Conservation (phyloP, 257 asterid species). For the Ligustrum vulgare region DNA sequence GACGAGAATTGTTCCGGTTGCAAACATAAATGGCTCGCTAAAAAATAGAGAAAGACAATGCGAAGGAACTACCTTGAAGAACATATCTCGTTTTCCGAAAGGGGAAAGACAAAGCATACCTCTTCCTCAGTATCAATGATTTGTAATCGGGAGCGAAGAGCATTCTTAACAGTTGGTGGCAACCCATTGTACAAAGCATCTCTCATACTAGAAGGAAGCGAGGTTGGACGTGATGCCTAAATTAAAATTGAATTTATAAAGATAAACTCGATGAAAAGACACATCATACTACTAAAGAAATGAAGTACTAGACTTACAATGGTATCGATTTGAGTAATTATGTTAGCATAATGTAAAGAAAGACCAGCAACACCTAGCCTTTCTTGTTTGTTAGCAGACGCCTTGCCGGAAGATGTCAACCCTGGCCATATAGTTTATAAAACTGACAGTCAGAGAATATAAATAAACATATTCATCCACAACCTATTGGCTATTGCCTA, state of each 20-base stretch:
- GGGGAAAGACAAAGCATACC: slow-evolving; percentile 34
- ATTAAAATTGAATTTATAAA: slow-evolving; percentile 19
- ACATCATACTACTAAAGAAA: slow-evolving; percentile 4
- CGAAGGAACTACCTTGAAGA: slow-evolving; percentile 5
- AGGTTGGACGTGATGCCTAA: slow-evolving; percentile 85
- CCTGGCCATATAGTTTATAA: slow-evolving; percentile 42
- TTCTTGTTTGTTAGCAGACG: slow-evolving; percentile 53
- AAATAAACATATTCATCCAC: not conserved
- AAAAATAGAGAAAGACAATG: not conserved
- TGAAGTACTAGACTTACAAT: slow-evolving; percentile 53
- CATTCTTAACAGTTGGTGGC: slow-evolving; percentile 65
- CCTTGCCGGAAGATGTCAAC: slow-evolving; percentile 43
- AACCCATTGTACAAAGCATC: slow-evolving; percentile 82
- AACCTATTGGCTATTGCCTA: not conserved
- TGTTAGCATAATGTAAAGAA: slow-evolving; percentile 93
- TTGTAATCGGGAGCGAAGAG: slow-evolving; percentile 63
- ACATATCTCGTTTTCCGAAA: not conserved
- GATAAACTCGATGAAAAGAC: not conserved
- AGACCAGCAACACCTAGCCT: slow-evolving; percentile 91
- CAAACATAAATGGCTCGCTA: not conserved
- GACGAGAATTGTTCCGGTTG: not conserved
- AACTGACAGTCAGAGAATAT: slow-evolving; percentile 9
- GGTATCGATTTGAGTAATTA: slow-evolving; percentile 86
- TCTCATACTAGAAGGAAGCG: slow-evolving; percentile 94
- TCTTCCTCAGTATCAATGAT: slow-evolving; percentile 50